Conservation (phyloP, 225 moss, liverwort and hornwort genomes). For the Thuidium tamariscinum region DNA sequence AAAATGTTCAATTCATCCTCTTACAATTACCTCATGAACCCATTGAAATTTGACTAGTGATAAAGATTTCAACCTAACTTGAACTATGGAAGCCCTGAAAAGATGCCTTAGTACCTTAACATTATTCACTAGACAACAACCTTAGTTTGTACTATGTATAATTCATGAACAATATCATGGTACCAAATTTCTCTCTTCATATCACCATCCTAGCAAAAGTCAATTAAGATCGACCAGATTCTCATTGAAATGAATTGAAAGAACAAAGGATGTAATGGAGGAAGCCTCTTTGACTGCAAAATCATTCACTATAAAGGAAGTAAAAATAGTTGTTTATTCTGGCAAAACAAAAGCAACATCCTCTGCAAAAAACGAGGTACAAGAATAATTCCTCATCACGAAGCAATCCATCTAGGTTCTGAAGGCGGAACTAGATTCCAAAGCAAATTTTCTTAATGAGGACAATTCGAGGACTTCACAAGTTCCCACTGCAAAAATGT, state of each 20-base stretch:
- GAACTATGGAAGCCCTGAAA: accelerated
- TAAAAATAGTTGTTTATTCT: neutral
- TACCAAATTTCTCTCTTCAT: neutral
- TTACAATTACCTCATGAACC: neutral
- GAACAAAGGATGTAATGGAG: neutral
- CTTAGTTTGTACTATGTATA: too few relatives aligned
- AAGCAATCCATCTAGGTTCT: neutral
- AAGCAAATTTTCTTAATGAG: neutral
- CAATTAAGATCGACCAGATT: too few relatives aligned
- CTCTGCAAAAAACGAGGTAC: neutral
- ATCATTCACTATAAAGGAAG: neutral
- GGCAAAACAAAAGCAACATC: neutral
- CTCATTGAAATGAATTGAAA: neutral
- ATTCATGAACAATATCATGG: neutral
- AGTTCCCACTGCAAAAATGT: neutral
- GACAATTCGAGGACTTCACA: neutral
- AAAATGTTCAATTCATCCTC: accelerated
- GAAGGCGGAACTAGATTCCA: neutral
- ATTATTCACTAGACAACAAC: too few relatives aligned
- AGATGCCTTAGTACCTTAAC: neutral
- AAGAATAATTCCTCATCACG: neutral
- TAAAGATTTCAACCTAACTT: neutral
- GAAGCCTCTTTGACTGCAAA: neutral
- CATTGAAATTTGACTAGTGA: neutral
- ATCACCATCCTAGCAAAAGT: neutral